Percentiles rank a stretch among this genome's conserved stretches.
phyloP scores from a whole-genome alignment of 2,329 filamentous ascomycete species.

The Cytospora mali region DNA sequence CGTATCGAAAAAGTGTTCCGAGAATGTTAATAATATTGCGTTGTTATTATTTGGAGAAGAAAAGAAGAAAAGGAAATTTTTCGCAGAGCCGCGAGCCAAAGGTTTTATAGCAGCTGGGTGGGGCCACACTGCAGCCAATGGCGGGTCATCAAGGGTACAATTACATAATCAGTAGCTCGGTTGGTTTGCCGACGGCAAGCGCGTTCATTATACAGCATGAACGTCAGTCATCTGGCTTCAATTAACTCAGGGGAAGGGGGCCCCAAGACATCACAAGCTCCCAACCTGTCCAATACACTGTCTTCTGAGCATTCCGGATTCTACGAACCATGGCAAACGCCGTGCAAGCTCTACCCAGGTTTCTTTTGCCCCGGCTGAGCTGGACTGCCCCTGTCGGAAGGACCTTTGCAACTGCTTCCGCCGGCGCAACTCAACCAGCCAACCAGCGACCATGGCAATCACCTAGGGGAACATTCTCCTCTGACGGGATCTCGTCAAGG shows the following conservation, averaged over 20 bases:
- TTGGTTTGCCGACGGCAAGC: constrained; percentile 3
- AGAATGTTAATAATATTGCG: constrained; percentile 52
- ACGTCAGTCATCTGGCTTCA: constrained; percentile 16
- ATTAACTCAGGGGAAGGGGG: background rate
- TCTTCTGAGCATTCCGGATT: background rate
- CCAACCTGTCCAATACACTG: background rate
- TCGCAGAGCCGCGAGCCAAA: constrained; percentile 15
- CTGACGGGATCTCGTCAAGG: background rate
- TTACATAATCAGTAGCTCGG: constrained; percentile 3
- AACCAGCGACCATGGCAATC: constrained; percentile 29
- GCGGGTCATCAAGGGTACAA: background rate
- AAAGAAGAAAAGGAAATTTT: constrained; percentile 36
- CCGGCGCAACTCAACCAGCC: constrained; percentile 28
- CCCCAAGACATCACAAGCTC: constrained; percentile 6
- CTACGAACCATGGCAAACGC: constrained; percentile 36
- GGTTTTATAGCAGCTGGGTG: constrained; percentile 23
- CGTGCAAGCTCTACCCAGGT: constrained; percentile 51
- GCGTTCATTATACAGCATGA: constrained; percentile 11
- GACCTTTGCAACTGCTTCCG: constrained; percentile 35
- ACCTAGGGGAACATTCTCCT: constrained; percentile 34
- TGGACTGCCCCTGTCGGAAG: constrained; percentile 45
- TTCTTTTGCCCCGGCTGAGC: constrained; percentile 59
- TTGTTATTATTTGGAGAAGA: constrained; percentile 47
- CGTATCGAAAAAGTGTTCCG: constrained; percentile 47
- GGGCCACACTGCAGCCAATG: constrained; percentile 10